Evolutionary conservation across 805 yeast species (phyloP).

Genomic region (Starmerella apis): DNA sequence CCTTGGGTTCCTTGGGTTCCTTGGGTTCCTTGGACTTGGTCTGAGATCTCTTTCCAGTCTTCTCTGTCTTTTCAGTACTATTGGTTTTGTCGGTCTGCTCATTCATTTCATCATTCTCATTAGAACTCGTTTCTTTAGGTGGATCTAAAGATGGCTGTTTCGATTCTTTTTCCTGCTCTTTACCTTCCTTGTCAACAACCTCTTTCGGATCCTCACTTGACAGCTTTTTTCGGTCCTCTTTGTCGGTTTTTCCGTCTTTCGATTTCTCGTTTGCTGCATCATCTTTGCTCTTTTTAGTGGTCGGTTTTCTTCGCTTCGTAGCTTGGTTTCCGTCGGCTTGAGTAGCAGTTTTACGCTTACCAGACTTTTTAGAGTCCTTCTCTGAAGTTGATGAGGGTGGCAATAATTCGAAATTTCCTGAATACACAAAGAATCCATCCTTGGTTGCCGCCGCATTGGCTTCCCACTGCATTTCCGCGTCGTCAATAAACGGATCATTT

Average conservation of each 20-base stretch:
- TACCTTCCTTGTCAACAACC: no score
- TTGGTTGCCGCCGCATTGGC: constrained; percentile 85
- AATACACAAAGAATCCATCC: constrained; percentile 91
- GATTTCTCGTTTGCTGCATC: background rate
- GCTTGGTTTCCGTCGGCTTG: background rate
- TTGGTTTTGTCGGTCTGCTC: no score
- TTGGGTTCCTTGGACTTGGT: background rate
- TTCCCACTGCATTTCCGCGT: constrained; percentile 82
- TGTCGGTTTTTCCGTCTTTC: background rate
- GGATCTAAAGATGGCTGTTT: background rate
- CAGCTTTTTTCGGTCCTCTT: background rate
- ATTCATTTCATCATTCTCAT: no score
- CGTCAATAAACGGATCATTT: constrained; percentile 94
- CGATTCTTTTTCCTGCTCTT: background rate
- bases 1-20: background rate
- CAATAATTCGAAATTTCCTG: constrained; percentile 59
- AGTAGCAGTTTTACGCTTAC: constrained; percentile 14
- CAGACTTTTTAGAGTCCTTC: constrained; percentile 20
- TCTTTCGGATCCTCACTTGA: background rate
- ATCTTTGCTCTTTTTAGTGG: background rate
- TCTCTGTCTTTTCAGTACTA: background rate
- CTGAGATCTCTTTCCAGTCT: no score
- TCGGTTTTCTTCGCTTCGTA: constrained; percentile 6
- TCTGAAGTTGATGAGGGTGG: constrained; percentile 14
- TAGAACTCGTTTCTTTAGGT: background rate